These are phyloP conservation scores for Fomitopsis serialis DNA, from an alignment of 768 basidiomycete species.

Conservation along the genomic window DNA sequence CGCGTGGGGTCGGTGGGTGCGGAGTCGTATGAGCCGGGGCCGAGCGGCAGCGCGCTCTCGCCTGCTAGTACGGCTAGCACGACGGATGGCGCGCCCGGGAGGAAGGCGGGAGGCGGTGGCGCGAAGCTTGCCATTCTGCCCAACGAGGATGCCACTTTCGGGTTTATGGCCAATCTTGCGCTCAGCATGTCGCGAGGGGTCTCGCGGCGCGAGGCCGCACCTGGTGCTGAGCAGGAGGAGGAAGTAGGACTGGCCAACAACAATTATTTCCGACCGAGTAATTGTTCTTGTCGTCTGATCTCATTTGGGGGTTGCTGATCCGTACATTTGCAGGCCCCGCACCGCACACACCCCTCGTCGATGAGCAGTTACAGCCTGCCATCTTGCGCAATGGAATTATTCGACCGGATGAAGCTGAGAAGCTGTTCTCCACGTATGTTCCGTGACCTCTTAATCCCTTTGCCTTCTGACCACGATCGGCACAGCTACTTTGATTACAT, in stretches of 20 bases:
- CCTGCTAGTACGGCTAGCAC: constrained; percentile 1
- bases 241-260: constrained; percentile 62
- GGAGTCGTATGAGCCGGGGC: too few species aligned
- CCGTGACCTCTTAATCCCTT: too few species aligned
- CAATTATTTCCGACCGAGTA: constrained; percentile 64
- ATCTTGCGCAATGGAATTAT: constrained; percentile 64
- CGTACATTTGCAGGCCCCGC: constrained; percentile 15
- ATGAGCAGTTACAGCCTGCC: constrained; percentile 47
- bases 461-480: background rate
- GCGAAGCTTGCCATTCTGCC: constrained; percentile 54
- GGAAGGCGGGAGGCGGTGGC: constrained; percentile 15
- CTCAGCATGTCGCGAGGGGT: constrained; percentile 33
- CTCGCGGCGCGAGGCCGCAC: constrained; percentile 23
- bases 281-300: constrained; percentile 17
- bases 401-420: constrained; percentile 59
- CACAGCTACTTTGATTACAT: constrained; percentile 71
- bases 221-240: constrained; percentile 32
- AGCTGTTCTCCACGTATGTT: constrained; percentile 61
- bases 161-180: constrained; percentile 66
- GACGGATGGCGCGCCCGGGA: constrained; percentile 12
- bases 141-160: constrained; percentile 59
- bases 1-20: too few species aligned
- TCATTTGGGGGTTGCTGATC: background rate
- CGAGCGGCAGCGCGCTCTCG: background rate
- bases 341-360: constrained; percentile 29